Evolutionary conservation across 306 rosid species (phyloP), one percentile per base, ranked within the genome.

Genomic region (Cyamopsis tetragonoloba): DNA sequence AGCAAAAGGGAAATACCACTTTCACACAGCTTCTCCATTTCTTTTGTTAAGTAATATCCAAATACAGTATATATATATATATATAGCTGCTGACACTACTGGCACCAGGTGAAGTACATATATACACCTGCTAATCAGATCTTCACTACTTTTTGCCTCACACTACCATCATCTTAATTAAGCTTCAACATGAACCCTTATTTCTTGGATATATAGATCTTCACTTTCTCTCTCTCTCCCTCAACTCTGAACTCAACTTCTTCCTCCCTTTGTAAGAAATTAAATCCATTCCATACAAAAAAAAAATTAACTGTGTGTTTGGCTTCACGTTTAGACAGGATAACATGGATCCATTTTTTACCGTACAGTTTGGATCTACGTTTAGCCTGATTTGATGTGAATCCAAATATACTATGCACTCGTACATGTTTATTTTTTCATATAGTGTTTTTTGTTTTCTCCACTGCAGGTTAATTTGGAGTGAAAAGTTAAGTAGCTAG

Each of bases 11-110:
- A 54, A 73, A 80, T 17, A 47, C 66, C 78, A 61, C 81, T 77
- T 72, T 73, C 73, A 74, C 79, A 79, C 81, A 73, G 71, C 72
- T 68, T 71, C 79, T 80, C 63, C 80, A 75, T 62, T 89, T 73
- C 34, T 64, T 76, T 49, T 74, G 73, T 75, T 20, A 83, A 79
- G 83, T 68, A 73, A 73, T 50, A 55, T 74, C 89, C 84, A 77
- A 71, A 77, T 68, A 83, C 79, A 74, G 87, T 49, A n/a, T n/a
- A n/a, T n/a, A n/a, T n/a, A n/a, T n/a, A n/a, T n/a, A n/a, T n/a
- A n/a, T n/a, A n/a, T n/a, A 81, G 63, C 62, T 66, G 66, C 87
- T 62, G 61, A 13, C 30, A 51, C 67, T 57, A 49, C 57, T 70
- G 70, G 69, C 74, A 63, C 20, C 20, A 69, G 68, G 37, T 57